phyloP scores from a whole-genome alignment of 176 grass and related monocot genomes.

The Cenchrus fungigraminus region DNA sequence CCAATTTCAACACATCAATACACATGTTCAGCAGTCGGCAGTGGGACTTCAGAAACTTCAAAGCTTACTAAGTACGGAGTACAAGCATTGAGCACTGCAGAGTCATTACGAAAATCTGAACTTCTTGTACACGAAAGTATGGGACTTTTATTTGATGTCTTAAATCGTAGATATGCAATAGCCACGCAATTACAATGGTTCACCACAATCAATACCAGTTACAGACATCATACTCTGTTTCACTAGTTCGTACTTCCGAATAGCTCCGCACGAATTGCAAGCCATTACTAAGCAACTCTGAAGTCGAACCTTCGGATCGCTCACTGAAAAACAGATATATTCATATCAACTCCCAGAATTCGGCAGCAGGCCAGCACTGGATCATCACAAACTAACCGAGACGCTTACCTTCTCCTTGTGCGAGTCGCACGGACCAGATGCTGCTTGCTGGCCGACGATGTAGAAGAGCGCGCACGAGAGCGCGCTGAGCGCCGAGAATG shows the following conservation, averaged over 20 bases:
- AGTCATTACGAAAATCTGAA: not conserved
- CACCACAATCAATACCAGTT: not conserved
- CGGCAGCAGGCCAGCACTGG: not conserved
- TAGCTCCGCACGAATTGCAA: too few relatives aligned
- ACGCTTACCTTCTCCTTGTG: constrained; percentile 9
- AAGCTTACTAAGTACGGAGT: not conserved
- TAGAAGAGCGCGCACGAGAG: constrained; percentile 44
- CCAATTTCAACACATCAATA: not conserved
- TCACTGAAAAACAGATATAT: constrained; percentile 5
- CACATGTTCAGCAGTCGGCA: not conserved
- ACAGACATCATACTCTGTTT: not conserved
- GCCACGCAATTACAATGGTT: not conserved
- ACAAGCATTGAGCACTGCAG: not conserved
- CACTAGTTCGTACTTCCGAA: not conserved
- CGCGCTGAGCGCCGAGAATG: constrained; percentile 31
- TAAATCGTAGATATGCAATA: not conserved
- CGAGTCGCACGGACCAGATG: not conserved
- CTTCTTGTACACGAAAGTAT: too few relatives aligned
- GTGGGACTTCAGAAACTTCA: not conserved
- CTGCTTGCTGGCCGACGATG: not conserved
- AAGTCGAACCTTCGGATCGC: not conserved
- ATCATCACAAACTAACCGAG: not conserved
- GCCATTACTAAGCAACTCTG: not conserved
- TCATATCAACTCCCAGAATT: not conserved
- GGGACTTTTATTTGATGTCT: too few relatives aligned